Evolutionary conservation across 2,329 filamentous ascomycete species (phyloP).

Genomic region (Pseudogymnoascus sp.): DNA sequence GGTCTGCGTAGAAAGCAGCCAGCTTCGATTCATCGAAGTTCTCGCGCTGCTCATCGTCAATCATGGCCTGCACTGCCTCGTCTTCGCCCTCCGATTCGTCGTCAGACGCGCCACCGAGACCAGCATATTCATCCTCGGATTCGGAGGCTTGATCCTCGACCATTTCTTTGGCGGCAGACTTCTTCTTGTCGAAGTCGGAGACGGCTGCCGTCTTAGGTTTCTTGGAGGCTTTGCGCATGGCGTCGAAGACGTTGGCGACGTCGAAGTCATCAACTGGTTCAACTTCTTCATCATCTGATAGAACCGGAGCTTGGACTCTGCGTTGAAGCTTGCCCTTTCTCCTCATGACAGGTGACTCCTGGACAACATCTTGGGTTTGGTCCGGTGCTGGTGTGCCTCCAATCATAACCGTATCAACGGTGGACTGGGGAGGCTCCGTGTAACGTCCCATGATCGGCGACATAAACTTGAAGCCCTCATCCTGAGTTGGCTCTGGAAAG

Average conservation of each 20-base stretch:
- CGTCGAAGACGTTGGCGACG: constrained; percentile 33
- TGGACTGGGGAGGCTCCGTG: constrained; percentile 55
- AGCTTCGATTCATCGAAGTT: constrained; percentile 72
- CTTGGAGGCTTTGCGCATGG: constrained; percentile 60
- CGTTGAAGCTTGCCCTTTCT: constrained; percentile 50
- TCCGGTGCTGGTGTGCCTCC: constrained; percentile 25
- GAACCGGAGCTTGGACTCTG: constrained; percentile 34
- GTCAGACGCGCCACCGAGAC: constrained; percentile 80
- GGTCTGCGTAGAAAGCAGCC: constrained; percentile 70
- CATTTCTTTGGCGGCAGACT: constrained; percentile 78
- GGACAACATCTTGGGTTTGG: constrained; percentile 29
- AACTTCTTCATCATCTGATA: constrained; percentile 30
- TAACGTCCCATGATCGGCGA: constrained; percentile 65
- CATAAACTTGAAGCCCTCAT: constrained; percentile 64
- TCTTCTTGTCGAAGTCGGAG: constrained; percentile 71
- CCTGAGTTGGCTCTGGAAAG: constrained; percentile 70
- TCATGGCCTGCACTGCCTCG: constrained; percentile 65
- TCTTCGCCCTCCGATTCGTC: constrained; percentile 74
- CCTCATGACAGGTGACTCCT: constrained; percentile 58
- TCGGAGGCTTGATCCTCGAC: constrained; percentile 92
- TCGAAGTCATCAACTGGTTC: constrained; percentile 31
- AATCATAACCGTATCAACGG: constrained; percentile 59
- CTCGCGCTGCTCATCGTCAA: constrained; percentile 73
- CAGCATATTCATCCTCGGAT: constrained; percentile 96
- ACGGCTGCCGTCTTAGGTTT: constrained; percentile 40